Base-by-base conservation (phyloP, 2,329 filamentous ascomycete species). In the Botrytis hyacinthi region DNA sequence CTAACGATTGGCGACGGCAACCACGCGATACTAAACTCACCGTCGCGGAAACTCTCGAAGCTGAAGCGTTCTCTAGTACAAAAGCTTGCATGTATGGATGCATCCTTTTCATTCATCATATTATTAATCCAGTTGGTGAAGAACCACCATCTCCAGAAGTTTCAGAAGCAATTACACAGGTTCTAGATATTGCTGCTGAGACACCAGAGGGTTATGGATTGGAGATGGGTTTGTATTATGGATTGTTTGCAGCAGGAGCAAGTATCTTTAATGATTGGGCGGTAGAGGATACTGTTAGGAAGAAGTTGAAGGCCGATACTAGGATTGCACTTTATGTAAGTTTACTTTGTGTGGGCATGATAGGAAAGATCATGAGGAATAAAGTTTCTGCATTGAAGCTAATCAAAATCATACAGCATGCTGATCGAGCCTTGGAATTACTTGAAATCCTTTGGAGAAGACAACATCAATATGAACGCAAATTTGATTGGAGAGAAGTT, bases 201-300 rank as follows among this genome's bases (percentile, higher is more conserved):
- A 80, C 76, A 5, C 79, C 79, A 1, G 76, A 79, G 42, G 79
- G 79, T 6, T 79, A 79, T 74, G 79, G 79, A 6, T 69, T 80
- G 22, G 79, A 80, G 61, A 80, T 80, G 79, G 79, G 79, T 4
- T 69, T 80, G 29, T 80, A 80, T 68, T 80, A 77, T 77, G 79
- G 78, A 2, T 59, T 80, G 18, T 80, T 80, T 70, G 79, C 79
- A 73, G 79, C 77, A 42, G 79, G 79, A 3, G 73, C 78, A 37
- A 77, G 77, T 29, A 72, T 80, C 14, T 79, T 78, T 42, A 80
- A 80, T 62, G 76, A 80, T 73, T 59, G 74, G 32, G 71, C 73
- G 35, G 75, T 76, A 22, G 79, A 80, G 54, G 76, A 79, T 42
- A 72, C 78, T 60, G 77, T 80, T 40, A 74, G 79, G 9, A 44